Base-by-base conservation (phyloP, 345 rosid genomes). In the Moricandia moricandioides region DNA sequence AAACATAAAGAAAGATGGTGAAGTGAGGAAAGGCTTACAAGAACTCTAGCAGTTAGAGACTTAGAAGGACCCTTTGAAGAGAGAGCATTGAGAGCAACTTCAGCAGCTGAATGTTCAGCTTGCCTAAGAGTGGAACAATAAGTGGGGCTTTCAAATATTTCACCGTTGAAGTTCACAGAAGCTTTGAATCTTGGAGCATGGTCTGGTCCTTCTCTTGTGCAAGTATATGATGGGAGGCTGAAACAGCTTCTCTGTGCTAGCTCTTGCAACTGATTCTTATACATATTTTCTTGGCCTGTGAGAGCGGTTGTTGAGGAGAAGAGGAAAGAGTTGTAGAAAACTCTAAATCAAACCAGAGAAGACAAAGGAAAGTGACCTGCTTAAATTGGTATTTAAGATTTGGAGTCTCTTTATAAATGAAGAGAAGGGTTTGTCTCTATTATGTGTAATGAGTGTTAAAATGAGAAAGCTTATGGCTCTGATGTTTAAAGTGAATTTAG, bases 181-280 rank as follows among this genome's bases (percentile, higher is more conserved):
- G 95, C 89, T 86, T 84, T 89, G 77, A 89, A 89, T 74, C 95
- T 85, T 11, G 95, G 95, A 5, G 90, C 95, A 82, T 87, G 92
- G 82, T 89, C 92, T 29, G 90, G 95, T 45, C 95, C 92, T 86
- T 85, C 86, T 81, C 92, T 86, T 74, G 80, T 70, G 65, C 89
- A 86, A 29, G 86, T 81, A 83, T 89, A 89, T 17, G 88, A 82
- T 62, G 95, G 95, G 16, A 87, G 91, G 30, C 78, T 87, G 63
- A 89, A 89, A 79, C 95, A 89, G 72, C 95, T 89, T 83, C 91
- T 85, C 39, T 89, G 95, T 77, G 95, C 95, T 17, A 89, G 86
- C 78, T 89, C 92, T 66, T 89, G 92, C 45, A 87, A 82, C 77
- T 89, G 95, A 70, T 87, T 89, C 86, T 89, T 89, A 26, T 80